Evolutionary conservation across 2,329 filamentous ascomycete species (phyloP).

Genomic region (Hymenoscyphus occultus): DNA sequence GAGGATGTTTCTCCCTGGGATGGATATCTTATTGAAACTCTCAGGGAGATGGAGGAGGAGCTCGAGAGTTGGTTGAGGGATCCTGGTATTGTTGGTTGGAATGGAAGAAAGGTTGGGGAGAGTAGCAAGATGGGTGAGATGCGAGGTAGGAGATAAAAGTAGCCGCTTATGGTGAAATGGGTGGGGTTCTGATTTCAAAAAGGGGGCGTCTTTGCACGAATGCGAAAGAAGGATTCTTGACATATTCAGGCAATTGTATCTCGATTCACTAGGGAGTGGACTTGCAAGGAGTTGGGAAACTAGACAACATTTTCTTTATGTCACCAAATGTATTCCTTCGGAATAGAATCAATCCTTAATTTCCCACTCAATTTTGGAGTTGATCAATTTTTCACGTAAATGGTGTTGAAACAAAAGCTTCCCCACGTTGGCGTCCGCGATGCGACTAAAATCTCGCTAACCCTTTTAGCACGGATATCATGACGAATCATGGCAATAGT

Average conservation of each 20-base stretch:
- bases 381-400: not conserved
- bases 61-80: not conserved
- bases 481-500: not conserved
- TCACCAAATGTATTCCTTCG: not conserved
- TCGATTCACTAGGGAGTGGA: not conserved
- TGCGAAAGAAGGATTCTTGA: not conserved
- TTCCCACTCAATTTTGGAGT: not conserved
- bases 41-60: not conserved
- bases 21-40: not conserved
- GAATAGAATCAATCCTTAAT: too few relatives aligned
- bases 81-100: not conserved
- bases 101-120: not conserved
- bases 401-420: not conserved
- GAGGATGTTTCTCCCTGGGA: not conserved
- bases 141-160: not conserved
- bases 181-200: not conserved
- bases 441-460: not conserved
- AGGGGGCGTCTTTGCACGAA: not conserved
- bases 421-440: not conserved
- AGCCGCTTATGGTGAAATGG: not conserved
- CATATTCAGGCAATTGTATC: not conserved
- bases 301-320: not conserved
- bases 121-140: not conserved
- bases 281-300: not conserved
- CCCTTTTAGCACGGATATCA: not conserved